Evolutionary conservation across 495 filamentous ascomycete genomes (phyloP), one percentile per base, ranked within the genome.

Genomic region (Lasiosphaeria ovina): DNA sequence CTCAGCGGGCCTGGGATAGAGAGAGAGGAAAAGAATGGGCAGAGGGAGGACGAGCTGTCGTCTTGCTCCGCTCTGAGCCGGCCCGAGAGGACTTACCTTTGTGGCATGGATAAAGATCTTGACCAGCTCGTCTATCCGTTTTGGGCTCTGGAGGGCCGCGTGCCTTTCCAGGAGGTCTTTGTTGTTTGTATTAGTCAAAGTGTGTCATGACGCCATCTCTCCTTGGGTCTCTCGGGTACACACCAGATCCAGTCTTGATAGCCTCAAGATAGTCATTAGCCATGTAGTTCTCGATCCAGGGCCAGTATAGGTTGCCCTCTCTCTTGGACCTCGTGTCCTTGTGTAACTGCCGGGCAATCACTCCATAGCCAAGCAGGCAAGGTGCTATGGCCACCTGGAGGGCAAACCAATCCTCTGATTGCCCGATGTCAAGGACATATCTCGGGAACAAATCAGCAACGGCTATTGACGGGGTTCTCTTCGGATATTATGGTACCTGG

Each of bases 201-300:
- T 54, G 45, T 62, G 44, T 52, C 61, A 31, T 52, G 33, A 44
- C 32, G 14, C 7, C 32, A 47, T n/a, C 7, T 35, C 45, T 6
- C 9, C 9, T 47, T n/a, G 12, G 6, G 6, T 40, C 11, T 40
- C 11, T 40, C 11, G 11, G 36, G 35, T 17, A 10, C 55, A 17
- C 71, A 90, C 91, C 85, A 54, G 80, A 84, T 48, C 89, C 89
- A 3, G 83, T 76, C 58, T 74, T 76, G 42, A 93, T 86, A 8
- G 90, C 88, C 51, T 87, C 77, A 4, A 75, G 71, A 63, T 93
- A 96, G 69, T 94, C 89, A 14, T 89, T 85, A 5, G 84, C 87
- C 11, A 88, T 83, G 72, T 96, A 96, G 61, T 89, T 93, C 70
- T 91, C 74, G 51, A 97, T 89, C 93, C 93, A 97, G 54, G 87